Evolutionary conservation across 257 asterid species (phyloP).

Genomic region (Jacaranda copaia): DNA sequence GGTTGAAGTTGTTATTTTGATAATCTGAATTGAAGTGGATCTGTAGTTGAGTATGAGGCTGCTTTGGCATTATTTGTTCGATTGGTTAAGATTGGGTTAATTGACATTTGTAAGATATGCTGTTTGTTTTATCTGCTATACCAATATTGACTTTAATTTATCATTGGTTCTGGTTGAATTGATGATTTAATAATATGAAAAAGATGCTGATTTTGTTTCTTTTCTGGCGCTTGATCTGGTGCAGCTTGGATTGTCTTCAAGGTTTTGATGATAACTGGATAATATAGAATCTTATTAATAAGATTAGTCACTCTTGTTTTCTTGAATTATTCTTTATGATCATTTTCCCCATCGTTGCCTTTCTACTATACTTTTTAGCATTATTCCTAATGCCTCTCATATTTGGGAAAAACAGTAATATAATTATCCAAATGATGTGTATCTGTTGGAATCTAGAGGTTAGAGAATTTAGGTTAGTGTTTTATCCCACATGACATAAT

Average conservation of each 20-base stretch:
- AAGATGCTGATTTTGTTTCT: background rate
- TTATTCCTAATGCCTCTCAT: background rate
- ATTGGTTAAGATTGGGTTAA: background rate
- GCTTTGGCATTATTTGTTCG: background rate
- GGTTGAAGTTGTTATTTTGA: conserved; percentile 2
- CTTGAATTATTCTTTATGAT: background rate
- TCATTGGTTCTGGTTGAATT: background rate
- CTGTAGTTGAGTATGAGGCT: background rate
- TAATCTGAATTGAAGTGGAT: conserved; percentile 8
- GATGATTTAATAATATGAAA: background rate
- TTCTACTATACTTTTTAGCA: background rate
- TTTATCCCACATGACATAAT: background rate
- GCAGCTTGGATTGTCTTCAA: background rate
- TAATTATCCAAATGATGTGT: background rate
- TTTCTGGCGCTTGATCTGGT: background rate
- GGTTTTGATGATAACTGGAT: conserved; percentile 10
- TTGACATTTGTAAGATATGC: background rate
- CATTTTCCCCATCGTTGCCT: background rate
- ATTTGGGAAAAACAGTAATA: background rate
- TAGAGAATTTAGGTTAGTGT: background rate
- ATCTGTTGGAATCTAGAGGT: background rate
- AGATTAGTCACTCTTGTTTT: background rate
- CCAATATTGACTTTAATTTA: background rate
- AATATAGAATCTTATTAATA: background rate
- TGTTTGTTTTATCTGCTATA: background rate